Conservation (phyloP, 768 basidiomycete genomes). For the Naganishia onofrii region DNA sequence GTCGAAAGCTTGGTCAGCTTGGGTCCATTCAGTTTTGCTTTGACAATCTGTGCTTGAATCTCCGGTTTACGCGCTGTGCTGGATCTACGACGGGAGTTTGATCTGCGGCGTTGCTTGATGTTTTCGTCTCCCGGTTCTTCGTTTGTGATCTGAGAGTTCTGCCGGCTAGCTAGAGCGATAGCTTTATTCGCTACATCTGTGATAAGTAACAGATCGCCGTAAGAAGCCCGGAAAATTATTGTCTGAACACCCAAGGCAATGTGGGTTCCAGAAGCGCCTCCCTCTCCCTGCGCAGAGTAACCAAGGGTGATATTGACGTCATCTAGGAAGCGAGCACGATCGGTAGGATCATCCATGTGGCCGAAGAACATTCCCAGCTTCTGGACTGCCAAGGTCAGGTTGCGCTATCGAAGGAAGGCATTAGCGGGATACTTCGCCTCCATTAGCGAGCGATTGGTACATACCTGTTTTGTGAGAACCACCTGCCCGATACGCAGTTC, state of each 20-base stretch:
- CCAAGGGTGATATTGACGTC: constrained; percentile 84
- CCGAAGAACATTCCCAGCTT: constrained; percentile 90
- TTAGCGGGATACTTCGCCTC: neutral
- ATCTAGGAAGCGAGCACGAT: constrained; percentile 87
- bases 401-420: constrained; percentile 58
- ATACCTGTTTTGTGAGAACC: constrained; percentile 84
- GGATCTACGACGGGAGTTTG: constrained; percentile 28
- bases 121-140: constrained; percentile 20
- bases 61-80: constrained; percentile 35
- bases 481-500: constrained; percentile 78
- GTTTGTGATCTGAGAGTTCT: constrained; percentile 17
- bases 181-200: constrained; percentile 69
- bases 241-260: constrained; percentile 79
- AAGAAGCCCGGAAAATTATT: constrained; percentile 89
- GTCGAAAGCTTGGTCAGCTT: constrained; percentile 23
- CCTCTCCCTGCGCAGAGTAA: constrained; percentile 68
- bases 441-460: constrained; percentile 32
- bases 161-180: constrained; percentile 63
- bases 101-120: neutral
- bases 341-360: constrained; percentile 76
- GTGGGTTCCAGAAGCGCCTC: constrained; percentile 64
- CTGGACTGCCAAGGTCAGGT: constrained; percentile 73
- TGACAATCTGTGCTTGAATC: neutral
- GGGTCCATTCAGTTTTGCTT: neutral
- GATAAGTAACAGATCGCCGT: constrained; percentile 87